Percentiles rank a stretch among this genome's conserved stretches.
Conservation (phyloP, 139 green algal genomes). For the Desmodesmus armatus region DNA sequence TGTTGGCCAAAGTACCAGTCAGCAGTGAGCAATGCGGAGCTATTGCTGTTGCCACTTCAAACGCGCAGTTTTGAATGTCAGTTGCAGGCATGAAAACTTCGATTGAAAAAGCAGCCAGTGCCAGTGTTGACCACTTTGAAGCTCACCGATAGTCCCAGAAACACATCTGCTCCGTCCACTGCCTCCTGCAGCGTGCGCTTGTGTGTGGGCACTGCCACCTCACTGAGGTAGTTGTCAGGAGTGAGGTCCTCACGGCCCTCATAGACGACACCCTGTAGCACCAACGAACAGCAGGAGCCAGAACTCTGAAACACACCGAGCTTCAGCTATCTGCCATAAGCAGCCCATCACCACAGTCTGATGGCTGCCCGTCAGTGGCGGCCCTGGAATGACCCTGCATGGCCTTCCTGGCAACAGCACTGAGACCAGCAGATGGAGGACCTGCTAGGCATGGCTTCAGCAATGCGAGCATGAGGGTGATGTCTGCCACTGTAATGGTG, state of each 20-base stretch:
- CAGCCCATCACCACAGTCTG: no score
- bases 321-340: not conserved
- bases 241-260: constrained; percentile 49
- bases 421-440: no score
- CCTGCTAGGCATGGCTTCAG: no score
- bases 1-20: not conserved
- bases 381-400: no score
- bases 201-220: constrained; percentile 42
- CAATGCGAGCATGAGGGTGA: no score
- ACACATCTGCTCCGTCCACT: constrained; percentile 58
- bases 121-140: not conserved
- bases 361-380: no score
- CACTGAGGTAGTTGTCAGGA: constrained; percentile 50
- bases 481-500: no score
- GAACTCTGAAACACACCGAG: no score
- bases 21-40: not conserved
- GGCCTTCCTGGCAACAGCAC: no score
- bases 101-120: not conserved
- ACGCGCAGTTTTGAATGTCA: not conserved
- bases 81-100: no score
- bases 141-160: constrained; percentile 55
- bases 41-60: not conserved
- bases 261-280: constrained; percentile 54
- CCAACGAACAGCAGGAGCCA: not conserved
- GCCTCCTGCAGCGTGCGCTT: constrained; percentile 53